Evolutionary conservation across 2,329 filamentous ascomycete genomes (phyloP).

Genomic region (Ophiognomonia clavigignenti-juglandacearum): DNA sequence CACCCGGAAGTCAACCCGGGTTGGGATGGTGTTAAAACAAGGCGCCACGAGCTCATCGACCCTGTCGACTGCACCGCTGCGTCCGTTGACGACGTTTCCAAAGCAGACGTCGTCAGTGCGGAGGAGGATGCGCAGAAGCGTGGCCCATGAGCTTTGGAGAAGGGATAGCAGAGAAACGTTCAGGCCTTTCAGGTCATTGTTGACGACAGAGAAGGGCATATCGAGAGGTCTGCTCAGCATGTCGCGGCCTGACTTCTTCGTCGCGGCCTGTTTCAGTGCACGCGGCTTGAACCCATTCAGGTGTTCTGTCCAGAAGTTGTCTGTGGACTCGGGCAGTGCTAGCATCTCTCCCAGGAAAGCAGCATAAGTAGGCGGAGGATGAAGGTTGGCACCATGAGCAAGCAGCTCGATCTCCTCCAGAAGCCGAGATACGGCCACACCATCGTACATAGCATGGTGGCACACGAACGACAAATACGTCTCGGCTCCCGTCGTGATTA

Average conservation of each 20-base stretch:
- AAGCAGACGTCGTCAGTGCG: constrained; percentile 69
- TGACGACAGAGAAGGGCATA: constrained; percentile 39
- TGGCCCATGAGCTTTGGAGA: constrained; percentile 69
- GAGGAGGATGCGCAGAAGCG: constrained; percentile 53
- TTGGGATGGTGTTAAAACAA: constrained; percentile 85
- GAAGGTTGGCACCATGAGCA: constrained; percentile 43
- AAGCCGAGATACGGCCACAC: constrained; percentile 66
- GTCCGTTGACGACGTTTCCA: constrained; percentile 78
- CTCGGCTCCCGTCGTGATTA: constrained; percentile 28
- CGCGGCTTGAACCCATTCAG: constrained; percentile 45
- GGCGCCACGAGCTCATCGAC: constrained; percentile 75
- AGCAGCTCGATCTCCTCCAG: constrained; percentile 64
- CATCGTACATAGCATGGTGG: constrained; percentile 87
- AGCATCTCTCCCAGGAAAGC: constrained; percentile 59
- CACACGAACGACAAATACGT: constrained; percentile 45
- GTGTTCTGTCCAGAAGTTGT: constrained; percentile 61
- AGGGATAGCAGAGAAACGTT: constrained; percentile 61
- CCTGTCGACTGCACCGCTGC: constrained; percentile 59
- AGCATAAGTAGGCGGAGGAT: constrained; percentile 49
- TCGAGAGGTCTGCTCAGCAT: constrained; percentile 24
- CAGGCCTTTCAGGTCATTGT: constrained; percentile 44
- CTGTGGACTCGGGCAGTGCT: constrained; percentile 39
- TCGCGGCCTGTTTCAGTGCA: constrained; percentile 2
- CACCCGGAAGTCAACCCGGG: constrained; percentile 52
- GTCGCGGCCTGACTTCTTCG: neutral